Percentiles rank a stretch among this genome's conserved stretches.
These are phyloP conservation scores for Lipomyces lipofer DNA, from an alignment of 805 yeast species.

Conservation along the genomic window DNA sequence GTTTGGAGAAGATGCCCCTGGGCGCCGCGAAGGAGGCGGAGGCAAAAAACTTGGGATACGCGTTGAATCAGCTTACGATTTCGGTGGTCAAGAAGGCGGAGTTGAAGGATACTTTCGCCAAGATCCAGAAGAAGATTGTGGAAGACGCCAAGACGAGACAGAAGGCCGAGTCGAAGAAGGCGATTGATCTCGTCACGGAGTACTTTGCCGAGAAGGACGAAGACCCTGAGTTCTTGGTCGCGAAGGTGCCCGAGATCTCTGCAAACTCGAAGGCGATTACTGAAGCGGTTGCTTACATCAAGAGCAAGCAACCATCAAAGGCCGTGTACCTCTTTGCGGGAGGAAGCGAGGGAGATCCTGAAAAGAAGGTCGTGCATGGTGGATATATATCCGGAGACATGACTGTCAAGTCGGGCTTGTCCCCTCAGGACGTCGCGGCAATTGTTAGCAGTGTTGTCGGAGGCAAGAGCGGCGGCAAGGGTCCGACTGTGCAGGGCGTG, in stretches of 20 bases:
- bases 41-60: constrained; percentile 81
- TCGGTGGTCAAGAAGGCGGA: constrained; percentile 78
- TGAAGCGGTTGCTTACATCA: constrained; percentile 83
- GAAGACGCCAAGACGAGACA: constrained; percentile 86
- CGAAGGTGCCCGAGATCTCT: constrained; percentile 62
- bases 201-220: constrained; percentile 59
- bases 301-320: constrained; percentile 71
- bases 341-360: constrained; percentile 40
- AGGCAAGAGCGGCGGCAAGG: constrained; percentile 99
- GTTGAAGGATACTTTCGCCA: constrained; percentile 70
- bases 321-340: constrained; percentile 81
- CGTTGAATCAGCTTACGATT: constrained; percentile 76
- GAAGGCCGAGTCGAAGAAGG: constrained; percentile 81
- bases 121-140: constrained; percentile 80
- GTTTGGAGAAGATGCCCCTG: constrained; percentile 63
- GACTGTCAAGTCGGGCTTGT: constrained; percentile 66
- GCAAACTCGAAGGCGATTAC: constrained; percentile 92
- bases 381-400: constrained; percentile 79
- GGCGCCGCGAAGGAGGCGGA: constrained; percentile 77
- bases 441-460: constrained; percentile 75
- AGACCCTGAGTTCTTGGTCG: constrained; percentile 54
- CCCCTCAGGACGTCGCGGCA: constrained; percentile 66
- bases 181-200: constrained; percentile 70
- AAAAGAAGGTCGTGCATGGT: constrained; percentile 88
- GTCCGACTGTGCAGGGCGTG: constrained; percentile 94